Base-by-base conservation (phyloP, 768 basidiomycete species). In the Collybiopsis confluens region DNA sequence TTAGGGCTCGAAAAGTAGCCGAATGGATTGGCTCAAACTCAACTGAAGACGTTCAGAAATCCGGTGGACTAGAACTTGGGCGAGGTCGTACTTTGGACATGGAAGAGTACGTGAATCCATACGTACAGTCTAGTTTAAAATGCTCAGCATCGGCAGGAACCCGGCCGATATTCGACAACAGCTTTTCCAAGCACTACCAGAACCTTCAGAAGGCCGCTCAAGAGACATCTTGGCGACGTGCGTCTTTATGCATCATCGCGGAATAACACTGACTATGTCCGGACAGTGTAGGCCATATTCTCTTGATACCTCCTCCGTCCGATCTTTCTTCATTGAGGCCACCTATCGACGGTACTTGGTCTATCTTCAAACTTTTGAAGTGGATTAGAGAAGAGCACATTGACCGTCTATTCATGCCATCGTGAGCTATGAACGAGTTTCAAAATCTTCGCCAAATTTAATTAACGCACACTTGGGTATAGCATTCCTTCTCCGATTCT, bases 1-100 rank as follows among this genome's bases (percentile, higher is more conserved):
- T 86, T 62, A 76, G 89, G 45, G 62, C 86, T 43, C 78, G 87
- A 44, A 75, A 79, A 45, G 78, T 89, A 13, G 78, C 76, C 11
- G 79, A 86, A 59, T 88, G 81, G 82, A 72, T 85, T 35, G 68
- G 70, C 33, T 56, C 64, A 16, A 59, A 65, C 45, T 56, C 62
- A 27, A 61, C 56, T 15, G 75, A 77, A 59, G 64, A 73, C 43
- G 53, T 71, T 36, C 48, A 61, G 21, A 67, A 63, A 30, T 70
- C 68, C 5, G 74, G 70, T 16, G 76, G 73, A 21, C 60, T 83
- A 20, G 63, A 65, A 10, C 65, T 62, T 11, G 70, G 68, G 48
- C 59, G 65, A 33, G 70, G 68, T 2, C 61, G 62, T 21, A 54
- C 78, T 21, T 48, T 72, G 11, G 71, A 65, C 36, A 55, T 65